Base-by-base conservation (phyloP, 345 rosid species). In the Salix caprea region DNA sequence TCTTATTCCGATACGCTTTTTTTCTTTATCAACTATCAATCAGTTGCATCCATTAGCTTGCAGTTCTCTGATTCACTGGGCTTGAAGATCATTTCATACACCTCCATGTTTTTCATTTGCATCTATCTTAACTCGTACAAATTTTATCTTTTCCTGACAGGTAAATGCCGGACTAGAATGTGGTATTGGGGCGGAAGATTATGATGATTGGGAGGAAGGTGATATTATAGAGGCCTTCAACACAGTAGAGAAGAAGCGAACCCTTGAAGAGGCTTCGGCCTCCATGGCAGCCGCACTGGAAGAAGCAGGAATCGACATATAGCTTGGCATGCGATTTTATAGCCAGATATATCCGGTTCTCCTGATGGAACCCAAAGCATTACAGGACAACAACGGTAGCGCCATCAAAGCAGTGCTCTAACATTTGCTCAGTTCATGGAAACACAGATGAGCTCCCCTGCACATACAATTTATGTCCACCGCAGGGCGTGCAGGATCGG, bases 211-310 rank as follows among this genome's bases (percentile, higher is more conserved):
- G 93, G 88, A 84, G 79, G 96, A 88, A 85, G 96, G 99, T 72
- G 97, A 96, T 80, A 76, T 71, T 67, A 16, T 96, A 1, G 91
- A 90, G 84, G 94, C 92, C 73, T 96, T 89, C 83, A 89, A 88
- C 82, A 74, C 84, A 1, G 85, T 91, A 75, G 87, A 90, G 82
- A 96, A 90, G 89, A 91, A 85, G 84, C 90, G 98, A 67, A 93
- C 99, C 14, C 89, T 96, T 34, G 99, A 93, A 87, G 98, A 93
- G 83, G 97, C 99, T 73, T 96, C 99, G 2, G 97, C 99, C 78
- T 88, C 96, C 68, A 89, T 96, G 94, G 85, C 96, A 70, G 94
- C 96, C 52, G 98, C 96, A 4, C 56, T 91, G 72, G 90, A 91
- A 88, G 94, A 79, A 58, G 93, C 75, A 21, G 95, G 96, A 42